These are phyloP conservation scores for Xylariales sp. DNA, from an alignment of 2,329 filamentous ascomycete species.

Conservation along the genomic window DNA sequence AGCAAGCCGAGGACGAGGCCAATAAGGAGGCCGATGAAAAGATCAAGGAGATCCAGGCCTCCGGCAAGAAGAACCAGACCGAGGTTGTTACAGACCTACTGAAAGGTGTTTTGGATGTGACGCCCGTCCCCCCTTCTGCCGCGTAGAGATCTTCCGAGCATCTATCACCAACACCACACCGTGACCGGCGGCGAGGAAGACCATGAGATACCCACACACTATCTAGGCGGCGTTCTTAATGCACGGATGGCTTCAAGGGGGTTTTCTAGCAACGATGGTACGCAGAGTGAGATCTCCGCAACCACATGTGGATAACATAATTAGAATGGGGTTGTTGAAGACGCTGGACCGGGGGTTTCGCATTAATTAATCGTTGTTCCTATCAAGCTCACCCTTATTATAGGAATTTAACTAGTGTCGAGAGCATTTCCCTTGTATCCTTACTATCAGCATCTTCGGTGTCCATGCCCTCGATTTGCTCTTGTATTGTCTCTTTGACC, in stretches of 20 bases:
- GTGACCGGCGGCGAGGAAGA: constrained; percentile 1
- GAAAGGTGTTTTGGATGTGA: constrained; percentile 84
- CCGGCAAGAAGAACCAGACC: constrained; percentile 81
- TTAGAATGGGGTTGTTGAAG: constrained; percentile 26
- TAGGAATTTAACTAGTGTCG: constrained; percentile 64
- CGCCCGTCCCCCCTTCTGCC: constrained; percentile 68
- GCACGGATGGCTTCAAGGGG: constrained; percentile 1
- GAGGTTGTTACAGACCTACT: constrained; percentile 87
- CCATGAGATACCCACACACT: constrained; percentile 6
- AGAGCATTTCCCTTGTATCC: constrained; percentile 67
- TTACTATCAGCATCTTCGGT: constrained; percentile 66
- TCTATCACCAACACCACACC: constrained; percentile 6
- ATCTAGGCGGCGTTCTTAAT: neutral
- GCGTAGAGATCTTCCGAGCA: constrained; percentile 35
- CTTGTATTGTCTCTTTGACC: constrained; percentile 75
- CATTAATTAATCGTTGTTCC: constrained; percentile 41
- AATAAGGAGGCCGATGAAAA: constrained; percentile 83
- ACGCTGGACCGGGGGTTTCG: constrained; percentile 31
- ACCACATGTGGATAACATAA: constrained; percentile 12
- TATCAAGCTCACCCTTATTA: constrained; percentile 43
- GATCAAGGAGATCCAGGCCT: constrained; percentile 82
- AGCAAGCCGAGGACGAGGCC: constrained; percentile 80
- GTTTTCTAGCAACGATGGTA: constrained; percentile 7
- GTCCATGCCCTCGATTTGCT: constrained; percentile 63
- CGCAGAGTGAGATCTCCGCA: constrained; percentile 3